These are phyloP conservation scores for Allantophomopsis lycopodina DNA, from an alignment of 2,329 filamentous ascomycete genomes.

Conservation along the genomic window DNA sequence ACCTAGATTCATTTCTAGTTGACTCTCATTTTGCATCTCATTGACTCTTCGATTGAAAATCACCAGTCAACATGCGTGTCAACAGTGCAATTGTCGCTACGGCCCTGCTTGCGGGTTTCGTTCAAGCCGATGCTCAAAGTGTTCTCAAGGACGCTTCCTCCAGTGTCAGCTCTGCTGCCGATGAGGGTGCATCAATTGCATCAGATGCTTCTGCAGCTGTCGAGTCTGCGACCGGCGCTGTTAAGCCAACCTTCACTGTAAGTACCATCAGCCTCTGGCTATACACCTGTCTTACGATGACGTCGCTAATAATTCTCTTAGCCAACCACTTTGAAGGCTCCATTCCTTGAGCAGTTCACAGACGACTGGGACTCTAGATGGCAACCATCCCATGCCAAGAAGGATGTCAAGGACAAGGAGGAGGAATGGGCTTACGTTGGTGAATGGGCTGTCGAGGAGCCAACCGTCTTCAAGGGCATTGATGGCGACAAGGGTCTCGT, in stretches of 20 bases:
- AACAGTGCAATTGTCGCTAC: slow-evolving; percentile 52
- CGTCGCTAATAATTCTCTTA: slow-evolving; percentile 24
- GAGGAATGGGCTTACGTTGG: slow-evolving; percentile 97
- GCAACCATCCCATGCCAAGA: slow-evolving; percentile 94
- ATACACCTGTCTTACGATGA: background rate
- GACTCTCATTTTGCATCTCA: too few relatives aligned
- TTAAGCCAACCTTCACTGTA: slow-evolving; percentile 76
- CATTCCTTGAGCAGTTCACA: slow-evolving; percentile 97
- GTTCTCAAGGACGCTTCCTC: slow-evolving; percentile 31
- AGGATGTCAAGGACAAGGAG: slow-evolving; percentile 59
- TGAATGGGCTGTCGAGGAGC: slow-evolving; percentile 95
- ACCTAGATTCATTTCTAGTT: too few relatives aligned
- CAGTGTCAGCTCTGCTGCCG: slow-evolving; percentile 17
- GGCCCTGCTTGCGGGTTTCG: slow-evolving; percentile 56
- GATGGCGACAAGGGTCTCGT: slow-evolving; percentile 93
- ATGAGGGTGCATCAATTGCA: slow-evolving; percentile 7
- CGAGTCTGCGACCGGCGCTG: slow-evolving; percentile 39
- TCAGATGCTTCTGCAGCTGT: slow-evolving; percentile 22
- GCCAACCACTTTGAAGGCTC: slow-evolving; percentile 80
- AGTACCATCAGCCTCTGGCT: slow-evolving; percentile 25
- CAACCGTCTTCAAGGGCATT: slow-evolving; percentile 77
- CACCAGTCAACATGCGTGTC: slow-evolving; percentile 59
- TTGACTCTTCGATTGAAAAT: slow-evolving; percentile 1
- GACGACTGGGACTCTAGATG: slow-evolving; percentile 89
- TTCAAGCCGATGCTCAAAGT: slow-evolving; percentile 51